Evolutionary conservation across 1,284 basidiomycete genomes (phyloP).

Genomic region (Microbotryum scabiosae): DNA sequence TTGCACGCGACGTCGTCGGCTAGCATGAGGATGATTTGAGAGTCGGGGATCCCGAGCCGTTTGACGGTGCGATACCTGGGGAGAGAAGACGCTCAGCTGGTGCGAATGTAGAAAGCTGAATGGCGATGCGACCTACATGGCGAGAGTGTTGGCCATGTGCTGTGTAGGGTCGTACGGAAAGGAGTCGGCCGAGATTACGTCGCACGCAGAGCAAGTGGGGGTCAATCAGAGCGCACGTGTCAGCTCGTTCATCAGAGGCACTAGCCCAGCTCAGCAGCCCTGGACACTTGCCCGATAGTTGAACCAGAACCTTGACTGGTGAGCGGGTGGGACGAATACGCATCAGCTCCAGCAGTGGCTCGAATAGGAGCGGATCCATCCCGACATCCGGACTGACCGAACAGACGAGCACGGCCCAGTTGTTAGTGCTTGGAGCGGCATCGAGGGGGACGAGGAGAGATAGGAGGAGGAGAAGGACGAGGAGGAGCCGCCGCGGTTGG

Average conservation of each 20-base stretch:
- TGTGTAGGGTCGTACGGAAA: constrained; percentile 39
- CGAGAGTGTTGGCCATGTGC: constrained; percentile 97
- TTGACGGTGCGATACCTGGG: constrained; percentile 93
- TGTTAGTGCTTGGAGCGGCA: constrained; percentile 58
- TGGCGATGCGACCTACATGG: constrained; percentile 56
- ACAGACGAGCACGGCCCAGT: constrained; percentile 96
- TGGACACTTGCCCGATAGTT: constrained; percentile 73
- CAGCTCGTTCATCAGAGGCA: background rate
- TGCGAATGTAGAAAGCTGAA: background rate
- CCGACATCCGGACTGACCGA: constrained; percentile 76
- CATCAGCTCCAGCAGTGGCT: background rate
- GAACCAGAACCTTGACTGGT: constrained; percentile 47
- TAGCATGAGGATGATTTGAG: constrained; percentile 97
- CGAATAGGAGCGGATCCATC: background rate
- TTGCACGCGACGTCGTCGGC: constrained; percentile 96
- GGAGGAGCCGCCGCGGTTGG: too few relatives aligned
- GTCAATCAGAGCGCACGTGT: constrained; percentile 1
- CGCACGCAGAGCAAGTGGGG: too few relatives aligned
- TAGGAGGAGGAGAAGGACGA: too few relatives aligned
- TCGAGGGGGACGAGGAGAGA: too few relatives aligned
- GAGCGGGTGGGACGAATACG: background rate
- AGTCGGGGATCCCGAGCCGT: constrained; percentile 92
- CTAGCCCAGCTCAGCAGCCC: too few relatives aligned
- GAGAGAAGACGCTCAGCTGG: background rate
- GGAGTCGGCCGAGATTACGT: background rate